phyloP scores from a whole-genome alignment of 352 stramenopile species.

The Phytopythium helicoides region DNA sequence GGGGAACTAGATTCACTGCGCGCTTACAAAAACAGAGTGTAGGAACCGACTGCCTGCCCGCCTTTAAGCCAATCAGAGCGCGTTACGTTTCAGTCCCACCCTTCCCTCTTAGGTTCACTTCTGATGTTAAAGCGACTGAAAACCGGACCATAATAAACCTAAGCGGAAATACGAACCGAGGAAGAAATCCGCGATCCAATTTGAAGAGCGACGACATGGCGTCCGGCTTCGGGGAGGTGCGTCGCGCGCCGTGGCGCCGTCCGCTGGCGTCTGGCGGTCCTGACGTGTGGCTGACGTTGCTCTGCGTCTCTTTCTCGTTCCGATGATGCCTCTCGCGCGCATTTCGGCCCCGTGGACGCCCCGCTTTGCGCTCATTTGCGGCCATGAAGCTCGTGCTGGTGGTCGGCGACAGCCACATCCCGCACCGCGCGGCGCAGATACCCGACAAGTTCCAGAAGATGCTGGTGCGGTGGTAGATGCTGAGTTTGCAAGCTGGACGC shows the following conservation, averaged over 20 bases:
- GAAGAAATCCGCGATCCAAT: too few relatives aligned
- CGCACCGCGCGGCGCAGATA: conserved; percentile 91
- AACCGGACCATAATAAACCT: conserved; percentile 11
- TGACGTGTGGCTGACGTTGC: too few relatives aligned
- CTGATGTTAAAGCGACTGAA: not conserved
- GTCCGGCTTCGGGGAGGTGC: conserved; percentile 64
- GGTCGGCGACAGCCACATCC: conserved; percentile 97
- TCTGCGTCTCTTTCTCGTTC: too few relatives aligned
- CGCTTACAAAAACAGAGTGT: too few relatives aligned
- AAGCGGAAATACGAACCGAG: conserved; percentile 3
- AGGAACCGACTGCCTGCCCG: too few relatives aligned
- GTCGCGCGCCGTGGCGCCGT: not conserved
- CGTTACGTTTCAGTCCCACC: too few relatives aligned
- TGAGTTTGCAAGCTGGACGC: not conserved
- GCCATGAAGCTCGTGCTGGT: conserved; percentile 93
- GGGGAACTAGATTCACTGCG: too few relatives aligned
- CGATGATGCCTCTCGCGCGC: not conserved
- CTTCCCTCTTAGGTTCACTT: too few relatives aligned
- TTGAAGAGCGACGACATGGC: conserved; percentile 24
- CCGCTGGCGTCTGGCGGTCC: not conserved
- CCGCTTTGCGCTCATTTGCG: not conserved
- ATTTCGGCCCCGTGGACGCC: not conserved
- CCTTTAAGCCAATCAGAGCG: too few relatives aligned
- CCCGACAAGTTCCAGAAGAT: conserved; percentile 97
- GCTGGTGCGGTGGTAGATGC: conserved; percentile 35